These are phyloP conservation scores for Guadua angustifolia DNA, from an alignment of 176 grass and related monocot species.

Conservation along the genomic window DNA sequence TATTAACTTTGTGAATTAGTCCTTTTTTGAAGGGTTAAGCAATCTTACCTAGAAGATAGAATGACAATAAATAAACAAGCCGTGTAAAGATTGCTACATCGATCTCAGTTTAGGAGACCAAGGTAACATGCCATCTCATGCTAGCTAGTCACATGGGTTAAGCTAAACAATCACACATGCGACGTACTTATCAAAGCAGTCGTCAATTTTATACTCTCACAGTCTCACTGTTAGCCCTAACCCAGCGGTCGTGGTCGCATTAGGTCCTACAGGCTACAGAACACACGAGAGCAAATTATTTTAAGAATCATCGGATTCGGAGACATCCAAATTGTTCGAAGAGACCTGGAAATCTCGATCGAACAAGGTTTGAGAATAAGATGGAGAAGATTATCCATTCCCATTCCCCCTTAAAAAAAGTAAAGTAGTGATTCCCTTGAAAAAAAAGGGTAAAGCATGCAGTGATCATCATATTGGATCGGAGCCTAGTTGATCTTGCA, in stretches of 20 bases:
- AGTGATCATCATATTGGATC: not conserved
- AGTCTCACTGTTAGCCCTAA: not conserved
- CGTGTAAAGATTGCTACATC: not conserved
- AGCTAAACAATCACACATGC: not conserved
- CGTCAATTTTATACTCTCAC: not conserved
- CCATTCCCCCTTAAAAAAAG: not conserved
- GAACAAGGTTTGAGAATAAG: not conserved
- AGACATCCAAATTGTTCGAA: not conserved
- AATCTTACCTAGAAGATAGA: not conserved
- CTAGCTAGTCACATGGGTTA: not conserved
- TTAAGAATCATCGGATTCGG: not conserved
- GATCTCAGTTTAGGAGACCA: not conserved
- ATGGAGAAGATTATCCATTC: not conserved
- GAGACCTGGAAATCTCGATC: not conserved
- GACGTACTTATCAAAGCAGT: not conserved
- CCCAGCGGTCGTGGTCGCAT: not conserved
- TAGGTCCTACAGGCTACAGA: too few species aligned
- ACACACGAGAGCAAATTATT: not conserved
- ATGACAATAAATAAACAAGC: not conserved
- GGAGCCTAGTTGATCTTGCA: not conserved
- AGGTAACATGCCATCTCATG: conserved; percentile 10
- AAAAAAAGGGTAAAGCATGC: too few species aligned
- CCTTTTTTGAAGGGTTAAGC: not conserved
- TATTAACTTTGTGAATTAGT: not conserved
- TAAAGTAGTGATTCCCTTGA: not conserved